Percentiles rank a stretch among this genome's conserved stretches.
Evolutionary conservation across 345 rosid genomes (phyloP).

Genomic region (Carallia brachiata): DNA sequence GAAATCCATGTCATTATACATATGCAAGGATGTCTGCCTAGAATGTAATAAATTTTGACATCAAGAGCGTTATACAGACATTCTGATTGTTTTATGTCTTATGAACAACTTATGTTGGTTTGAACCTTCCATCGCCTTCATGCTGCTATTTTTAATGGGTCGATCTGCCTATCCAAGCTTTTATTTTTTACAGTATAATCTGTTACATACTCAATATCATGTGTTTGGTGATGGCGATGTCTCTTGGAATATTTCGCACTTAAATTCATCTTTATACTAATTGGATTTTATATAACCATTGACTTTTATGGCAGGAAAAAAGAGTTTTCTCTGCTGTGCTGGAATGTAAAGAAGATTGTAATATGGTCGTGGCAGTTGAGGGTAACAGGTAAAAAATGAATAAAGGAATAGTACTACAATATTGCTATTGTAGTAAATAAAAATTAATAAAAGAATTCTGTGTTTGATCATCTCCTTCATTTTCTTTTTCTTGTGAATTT

Average conservation of each 20-base stretch:
- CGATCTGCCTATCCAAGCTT: neutral
- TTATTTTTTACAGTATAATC: neutral
- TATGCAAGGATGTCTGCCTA: neutral
- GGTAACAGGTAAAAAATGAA: slow-evolving; percentile 36
- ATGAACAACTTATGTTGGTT: neutral
- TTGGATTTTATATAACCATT: slow-evolving; percentile 11
- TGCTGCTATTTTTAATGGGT: too few species aligned
- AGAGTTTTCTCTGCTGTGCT: slow-evolving; percentile 41
- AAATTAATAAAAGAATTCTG: too few species aligned
- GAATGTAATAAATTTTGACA: too few species aligned
- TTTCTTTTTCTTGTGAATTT: too few species aligned
- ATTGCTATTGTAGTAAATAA: too few species aligned
- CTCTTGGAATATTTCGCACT: neutral
- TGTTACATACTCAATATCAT: neutral
- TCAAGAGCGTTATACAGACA: too few species aligned
- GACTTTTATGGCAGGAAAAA: slow-evolving; percentile 48
- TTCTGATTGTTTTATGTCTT: too few species aligned
- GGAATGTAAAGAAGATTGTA: slow-evolving; percentile 37
- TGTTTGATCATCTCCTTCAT: too few species aligned
- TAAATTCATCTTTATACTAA: slow-evolving; percentile 1
- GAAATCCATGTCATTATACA: neutral
- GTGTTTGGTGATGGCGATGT: neutral
- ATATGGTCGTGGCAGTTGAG: slow-evolving; percentile 24
- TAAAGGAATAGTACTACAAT: too few species aligned
- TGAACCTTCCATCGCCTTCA: too few species aligned